Percentiles rank a stretch among this genome's conserved stretches.
These are phyloP conservation scores for Paramyrothecium sp. DNA, from an alignment of 2,329 filamentous ascomycete species.

Conservation along the genomic window DNA sequence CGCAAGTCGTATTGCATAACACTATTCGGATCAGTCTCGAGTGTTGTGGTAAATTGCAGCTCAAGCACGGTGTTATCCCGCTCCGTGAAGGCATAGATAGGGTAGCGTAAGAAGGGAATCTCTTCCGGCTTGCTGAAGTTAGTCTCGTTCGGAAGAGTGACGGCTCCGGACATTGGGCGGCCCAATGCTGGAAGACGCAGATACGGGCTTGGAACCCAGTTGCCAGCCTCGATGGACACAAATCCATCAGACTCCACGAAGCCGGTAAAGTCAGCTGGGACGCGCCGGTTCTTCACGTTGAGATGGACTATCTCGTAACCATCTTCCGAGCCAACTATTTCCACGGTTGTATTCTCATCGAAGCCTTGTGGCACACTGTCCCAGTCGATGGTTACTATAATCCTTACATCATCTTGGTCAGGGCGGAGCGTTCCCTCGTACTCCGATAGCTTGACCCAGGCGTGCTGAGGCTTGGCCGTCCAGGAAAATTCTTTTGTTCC, in stretches of 20 bases:
- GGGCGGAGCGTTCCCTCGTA: slow-evolving; percentile 20
- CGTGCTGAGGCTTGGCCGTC: slow-evolving; percentile 24
- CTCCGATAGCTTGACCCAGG: slow-evolving; percentile 23
- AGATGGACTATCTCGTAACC: slow-evolving; percentile 35
- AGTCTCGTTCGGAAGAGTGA: slow-evolving; percentile 13
- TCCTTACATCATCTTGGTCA: slow-evolving; percentile 19
- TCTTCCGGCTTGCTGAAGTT: slow-evolving; percentile 13
- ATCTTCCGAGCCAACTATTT: slow-evolving; percentile 32
- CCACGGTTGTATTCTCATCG: slow-evolving; percentile 38
- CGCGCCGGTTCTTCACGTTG: slow-evolving; percentile 14
- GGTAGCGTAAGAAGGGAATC: slow-evolving; percentile 22
- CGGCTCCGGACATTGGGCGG: slow-evolving; percentile 16
- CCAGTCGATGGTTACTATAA: slow-evolving; percentile 26
- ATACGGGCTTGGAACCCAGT: slow-evolving; percentile 20
- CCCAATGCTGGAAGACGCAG: slow-evolving; percentile 28
- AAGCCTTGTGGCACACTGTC: slow-evolving; percentile 32
- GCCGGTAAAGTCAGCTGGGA: slow-evolving; percentile 30
- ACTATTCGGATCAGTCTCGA: slow-evolving; percentile 49
- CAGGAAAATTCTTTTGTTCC: slow-evolving; percentile 22
- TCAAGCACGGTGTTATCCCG: slow-evolving; percentile 20
- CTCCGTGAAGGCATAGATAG: slow-evolving; percentile 26
- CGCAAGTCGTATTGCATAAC: slow-evolving; percentile 49
- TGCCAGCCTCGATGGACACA: slow-evolving; percentile 30
- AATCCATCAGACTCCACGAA: slow-evolving; percentile 32
- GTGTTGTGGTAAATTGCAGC: slow-evolving; percentile 35